Evolutionary conservation across 768 basidiomycete genomes (phyloP), one percentile per base, ranked within the genome.

Genomic region (Phallus indusiatus): DNA sequence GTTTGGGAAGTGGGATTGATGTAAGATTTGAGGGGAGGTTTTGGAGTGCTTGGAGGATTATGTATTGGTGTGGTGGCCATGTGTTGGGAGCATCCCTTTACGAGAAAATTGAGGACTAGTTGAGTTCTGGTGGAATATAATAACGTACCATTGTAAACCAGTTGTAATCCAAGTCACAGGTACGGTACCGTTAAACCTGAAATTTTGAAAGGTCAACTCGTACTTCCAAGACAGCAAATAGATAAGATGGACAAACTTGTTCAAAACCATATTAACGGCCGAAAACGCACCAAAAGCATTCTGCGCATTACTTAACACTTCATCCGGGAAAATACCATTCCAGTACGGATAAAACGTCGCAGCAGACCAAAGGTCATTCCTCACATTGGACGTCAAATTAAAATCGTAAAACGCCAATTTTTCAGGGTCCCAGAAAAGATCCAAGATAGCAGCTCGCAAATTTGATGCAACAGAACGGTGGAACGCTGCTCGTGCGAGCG

Each of bases 381-480:
- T 82, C 14, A 79, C 67, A 53, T 85, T 83, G 1, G 84, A 78
- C 7, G 81, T 85, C 46, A 86, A 70, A 69, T 92, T 90, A 72
- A 88, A 96, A 71, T 95, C 94, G 66, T 94, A 94, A 72, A 94
- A 95, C 0, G 86, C 86, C n/a, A 91, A 75, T 75, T 88, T 89
- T 8, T 74, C 71, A 0, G 82, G 63, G 67, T 95, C 88, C 93
- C 94, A 96, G 71, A 83, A 76, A 9, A 96, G 79, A 68, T 97
- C 94, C 36, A 96, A 73, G 61, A 96, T 82, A 0, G 84, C 93
- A 20, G 72, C 76, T 59, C 81, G 81, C 47, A 91, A 72, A 8
- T 73, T 70, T 0, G 76, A 69, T 0, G 92, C 90, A 2, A 78
- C 75, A 21, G 75, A 64, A 17, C 70, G 74, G 66, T 94, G 90